phyloP scores from a whole-genome alignment of 2,329 filamentous ascomycete genomes.

The Cladophialophora carrionii region DNA sequence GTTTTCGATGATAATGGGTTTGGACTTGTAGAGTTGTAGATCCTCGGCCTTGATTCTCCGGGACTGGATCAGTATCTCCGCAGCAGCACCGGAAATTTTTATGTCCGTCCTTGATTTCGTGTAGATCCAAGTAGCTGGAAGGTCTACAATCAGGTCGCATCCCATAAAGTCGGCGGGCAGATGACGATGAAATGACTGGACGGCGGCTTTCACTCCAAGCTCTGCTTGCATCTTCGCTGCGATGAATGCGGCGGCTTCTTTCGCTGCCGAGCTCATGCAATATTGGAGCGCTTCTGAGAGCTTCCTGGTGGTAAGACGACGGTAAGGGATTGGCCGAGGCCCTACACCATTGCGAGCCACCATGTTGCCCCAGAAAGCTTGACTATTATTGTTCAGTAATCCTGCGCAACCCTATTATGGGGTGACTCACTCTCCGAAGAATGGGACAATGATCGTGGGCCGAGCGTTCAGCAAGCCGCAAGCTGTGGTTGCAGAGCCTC shows the following conservation, averaged over 20 bases:
- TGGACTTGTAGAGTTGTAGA: conserved; percentile 43
- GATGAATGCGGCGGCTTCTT: conserved; percentile 43
- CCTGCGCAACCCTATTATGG: not conserved
- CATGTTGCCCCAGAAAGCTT: conserved; percentile 61
- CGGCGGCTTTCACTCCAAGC: conserved; percentile 63
- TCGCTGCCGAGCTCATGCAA: conserved; percentile 44
- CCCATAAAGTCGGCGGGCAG: conserved; percentile 66
- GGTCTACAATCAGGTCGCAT: conserved; percentile 68
- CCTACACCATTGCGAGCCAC: conserved; percentile 56
- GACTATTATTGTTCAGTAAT: conserved; percentile 35
- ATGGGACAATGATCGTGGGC: conserved; percentile 61
- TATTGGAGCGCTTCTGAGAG: conserved; percentile 53
- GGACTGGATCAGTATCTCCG: conserved; percentile 45
- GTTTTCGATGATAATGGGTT: conserved; percentile 33
- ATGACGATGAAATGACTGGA: conserved; percentile 69
- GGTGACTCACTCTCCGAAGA: conserved; percentile 56
- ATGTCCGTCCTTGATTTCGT: conserved; percentile 47
- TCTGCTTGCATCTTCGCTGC: conserved; percentile 61
- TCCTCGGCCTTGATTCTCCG: conserved; percentile 23
- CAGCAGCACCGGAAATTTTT: conserved; percentile 51
- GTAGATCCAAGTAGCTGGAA: conserved; percentile 57
- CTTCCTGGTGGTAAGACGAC: conserved; percentile 50
- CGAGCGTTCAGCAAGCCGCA: conserved; percentile 56
- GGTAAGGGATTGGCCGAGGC: conserved; percentile 53
- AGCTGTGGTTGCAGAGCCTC: conserved; percentile 59